Evolutionary conservation across 371 early-diverging fungal species (phyloP), one percentile per base, ranked within the genome.

Genomic region (Nematocida major): DNA sequence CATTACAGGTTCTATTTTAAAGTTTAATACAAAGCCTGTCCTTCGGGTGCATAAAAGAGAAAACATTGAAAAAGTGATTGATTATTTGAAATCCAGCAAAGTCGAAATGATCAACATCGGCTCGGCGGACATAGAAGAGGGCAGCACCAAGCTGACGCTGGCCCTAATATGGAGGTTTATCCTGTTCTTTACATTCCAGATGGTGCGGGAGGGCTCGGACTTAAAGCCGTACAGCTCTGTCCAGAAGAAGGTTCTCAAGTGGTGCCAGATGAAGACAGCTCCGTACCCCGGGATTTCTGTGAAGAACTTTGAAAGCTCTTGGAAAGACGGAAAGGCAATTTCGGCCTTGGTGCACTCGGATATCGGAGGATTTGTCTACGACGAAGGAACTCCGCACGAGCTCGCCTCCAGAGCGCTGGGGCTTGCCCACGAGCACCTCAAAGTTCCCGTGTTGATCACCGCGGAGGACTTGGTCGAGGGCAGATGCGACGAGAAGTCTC

Each of bases 131-230:
- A 93, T 97, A 70, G 92, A 93, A 24, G 94, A 94, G 81, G 86
- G 88, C 15, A 95, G 95, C 85, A 80, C 86, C 32, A 97, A 96
- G 86, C 87, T 97, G 68, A 90, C 93, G 40, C 86, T 97, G 32
- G 98, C 96, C 5, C 87, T 97, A 87, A 89, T 96, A 54, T 97
- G 96, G 96, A 92, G 90, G 9, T 89, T 97, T 78, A 96, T 97
- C 86, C 87, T 94, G 66, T 87, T 93, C 79, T 93, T 95, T 81
- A 89, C 92, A 9, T 92, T 97, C 81, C 89, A 90, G 40, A 93
- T 92, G 68, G 24, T 79, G 32, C 45, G 66, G 48, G 77, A 73
- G 51, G 47, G 22, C 15, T 30, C 45, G 38, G 76, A 59, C n/a
- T n/a, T n/a, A n/a, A n/a, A n/a, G n/a, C n/a, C n/a, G n/a, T 54